Evolutionary conservation across 768 basidiomycete genomes (phyloP), one percentile per base, ranked within the genome.

Genomic region (Rhodotorula kratochvilovae): DNA sequence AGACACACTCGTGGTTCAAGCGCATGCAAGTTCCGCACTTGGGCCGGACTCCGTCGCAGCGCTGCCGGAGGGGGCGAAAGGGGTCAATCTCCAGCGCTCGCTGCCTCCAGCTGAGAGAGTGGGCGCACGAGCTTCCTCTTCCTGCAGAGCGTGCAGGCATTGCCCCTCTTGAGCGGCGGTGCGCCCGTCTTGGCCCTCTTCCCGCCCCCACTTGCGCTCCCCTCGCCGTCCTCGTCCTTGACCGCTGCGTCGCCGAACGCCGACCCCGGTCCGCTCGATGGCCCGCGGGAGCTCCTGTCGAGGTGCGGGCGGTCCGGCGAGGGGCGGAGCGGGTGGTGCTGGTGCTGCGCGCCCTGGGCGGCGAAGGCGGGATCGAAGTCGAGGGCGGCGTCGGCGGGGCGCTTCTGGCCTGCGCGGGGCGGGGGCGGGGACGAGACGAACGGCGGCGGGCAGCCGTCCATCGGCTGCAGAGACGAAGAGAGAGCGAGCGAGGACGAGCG

Each of bases 1-100:
- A 75, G 5, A 42, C 33, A n/a, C 74, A 75, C 1, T 72, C 70
- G 45, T 75, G 74, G n/a, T 58, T 66, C 29, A 75, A 53, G 35
- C 74, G 48, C n/a, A 36, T 7, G 42, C 74, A 75, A 11, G 70
- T 75, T 5, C 46, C 68, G 50, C 74, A 75, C 25, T 51, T 56
- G 0, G 74, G 70, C 13, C 61, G 13, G 0, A 48, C 6, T 15
- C 63, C 70, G 25, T 71, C 70, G 50, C 70, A 72, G 6, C 70
- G 29, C 70, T 71, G 48, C 4, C 2, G 5, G 16, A 15, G 39
- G 17, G 16, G 3, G 5, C 15, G 16, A 25, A 31, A 43, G 33
- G 10, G 16, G 13, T n/a, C n/a, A n/a, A n/a, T n/a, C n/a, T n/a
- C n/a, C n/a, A 5, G 16, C 16, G 39, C n/a, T 10, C 6, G 35